Evolutionary conservation across 2,329 filamentous ascomycete species (phyloP).

Genomic region (Stromatinia cepivora): DNA sequence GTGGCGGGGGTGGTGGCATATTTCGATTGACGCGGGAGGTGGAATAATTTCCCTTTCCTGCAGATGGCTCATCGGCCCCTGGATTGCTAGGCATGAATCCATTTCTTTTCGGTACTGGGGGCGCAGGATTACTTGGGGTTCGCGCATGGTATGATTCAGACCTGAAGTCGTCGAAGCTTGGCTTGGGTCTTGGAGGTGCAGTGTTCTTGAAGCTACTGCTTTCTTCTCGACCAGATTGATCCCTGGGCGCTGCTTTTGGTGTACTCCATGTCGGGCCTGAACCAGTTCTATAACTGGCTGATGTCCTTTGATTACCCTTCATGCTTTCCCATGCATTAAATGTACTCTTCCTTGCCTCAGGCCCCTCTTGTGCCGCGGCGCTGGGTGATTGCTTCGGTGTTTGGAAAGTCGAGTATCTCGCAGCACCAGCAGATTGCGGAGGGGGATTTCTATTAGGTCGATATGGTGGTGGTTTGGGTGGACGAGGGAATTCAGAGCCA

Average conservation of each 20-base stretch:
- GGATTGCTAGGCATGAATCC: conserved; percentile 41
- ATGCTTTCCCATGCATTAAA: conserved; percentile 42
- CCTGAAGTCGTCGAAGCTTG: conserved; percentile 33
- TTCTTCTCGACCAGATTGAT: conserved; percentile 33
- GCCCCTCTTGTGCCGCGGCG: conserved; percentile 36
- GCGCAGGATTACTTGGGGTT: conserved; percentile 31
- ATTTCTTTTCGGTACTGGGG: conserved; percentile 32
- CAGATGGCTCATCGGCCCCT: conserved; percentile 40
- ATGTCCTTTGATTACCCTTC: conserved; percentile 28
- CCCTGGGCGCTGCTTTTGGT: conserved; percentile 34
- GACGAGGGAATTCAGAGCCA: conserved; percentile 38
- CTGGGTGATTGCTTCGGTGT: conserved; percentile 36
- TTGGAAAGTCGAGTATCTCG: conserved; percentile 38
- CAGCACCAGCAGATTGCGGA: conserved; percentile 38
- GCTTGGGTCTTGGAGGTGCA: conserved; percentile 28
- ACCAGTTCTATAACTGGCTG: conserved; percentile 18
- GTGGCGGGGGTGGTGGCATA: conserved; percentile 32
- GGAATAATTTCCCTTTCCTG: conserved; percentile 38
- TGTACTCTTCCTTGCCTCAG: conserved; percentile 37
- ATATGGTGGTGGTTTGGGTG: conserved; percentile 39
- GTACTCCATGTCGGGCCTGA: conserved; percentile 28
- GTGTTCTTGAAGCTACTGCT: conserved; percentile 30
- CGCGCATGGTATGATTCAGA: conserved; percentile 27
- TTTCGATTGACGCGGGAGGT: conserved; percentile 37
- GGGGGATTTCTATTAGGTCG: conserved; percentile 27